A percentile compares a stretch with the other conserved stretches of the same genome.
Evolutionary conservation across 1,284 basidiomycete genomes (phyloP).

Genomic region (Garcileccinum viscosum): DNA sequence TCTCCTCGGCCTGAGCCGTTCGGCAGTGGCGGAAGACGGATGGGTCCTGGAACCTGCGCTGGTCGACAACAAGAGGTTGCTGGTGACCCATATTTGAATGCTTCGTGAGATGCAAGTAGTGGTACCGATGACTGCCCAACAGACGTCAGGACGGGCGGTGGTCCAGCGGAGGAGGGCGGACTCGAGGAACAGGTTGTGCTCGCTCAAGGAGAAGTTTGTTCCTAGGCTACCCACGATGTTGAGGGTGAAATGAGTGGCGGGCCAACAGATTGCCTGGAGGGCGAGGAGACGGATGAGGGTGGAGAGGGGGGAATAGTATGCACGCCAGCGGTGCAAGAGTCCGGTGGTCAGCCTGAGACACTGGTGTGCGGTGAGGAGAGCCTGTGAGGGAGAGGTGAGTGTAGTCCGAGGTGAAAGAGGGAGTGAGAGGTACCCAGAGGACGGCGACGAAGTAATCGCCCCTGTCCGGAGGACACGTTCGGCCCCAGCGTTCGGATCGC

Average conservation of each 20-base stretch:
- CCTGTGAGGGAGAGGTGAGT: constrained; percentile 44
- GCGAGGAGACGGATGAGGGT: constrained; percentile 84
- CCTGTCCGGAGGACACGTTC: constrained; percentile 47
- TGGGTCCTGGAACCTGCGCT: constrained; percentile 9
- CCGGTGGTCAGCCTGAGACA: constrained; percentile 82
- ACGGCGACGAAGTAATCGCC: constrained; percentile 68
- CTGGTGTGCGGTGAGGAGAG: constrained; percentile 81
- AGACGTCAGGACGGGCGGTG: constrained; percentile 64
- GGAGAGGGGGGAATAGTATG: constrained; percentile 81
- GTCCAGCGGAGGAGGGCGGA: constrained; percentile 36
- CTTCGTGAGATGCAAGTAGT: constrained; percentile 78
- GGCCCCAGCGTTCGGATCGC: constrained; percentile 20
- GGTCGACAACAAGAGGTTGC: constrained; percentile 55
- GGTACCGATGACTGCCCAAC: constrained; percentile 83
- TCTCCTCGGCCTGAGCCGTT: constrained; percentile 37
- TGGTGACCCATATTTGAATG: constrained; percentile 87
- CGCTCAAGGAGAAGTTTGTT: constrained; percentile 24
- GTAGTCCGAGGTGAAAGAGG: not conserved
- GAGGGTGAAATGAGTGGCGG: constrained; percentile 81
- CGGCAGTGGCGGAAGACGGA: constrained; percentile 12
- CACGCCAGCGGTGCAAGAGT: constrained; percentile 78
- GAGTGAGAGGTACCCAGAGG: constrained; percentile 62
- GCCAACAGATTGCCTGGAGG: constrained; percentile 88
- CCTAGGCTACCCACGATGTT: constrained; percentile 58
- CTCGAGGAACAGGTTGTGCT: constrained; percentile 31